These are phyloP conservation scores for Venturia pyrina DNA, from an alignment of 2,329 filamentous ascomycete genomes.

Conservation along the genomic window DNA sequence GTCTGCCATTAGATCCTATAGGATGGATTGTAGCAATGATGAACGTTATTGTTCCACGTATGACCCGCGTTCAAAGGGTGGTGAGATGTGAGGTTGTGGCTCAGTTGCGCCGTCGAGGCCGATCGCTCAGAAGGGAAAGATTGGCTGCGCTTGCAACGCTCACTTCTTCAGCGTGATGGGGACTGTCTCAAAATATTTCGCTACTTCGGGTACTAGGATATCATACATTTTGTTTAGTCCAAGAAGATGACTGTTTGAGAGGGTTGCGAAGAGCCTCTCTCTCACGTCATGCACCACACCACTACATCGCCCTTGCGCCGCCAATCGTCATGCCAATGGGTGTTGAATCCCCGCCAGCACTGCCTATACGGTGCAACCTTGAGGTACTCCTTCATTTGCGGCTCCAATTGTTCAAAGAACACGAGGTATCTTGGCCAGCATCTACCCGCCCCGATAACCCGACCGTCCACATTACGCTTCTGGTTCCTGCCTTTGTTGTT, in stretches of 20 bases:
- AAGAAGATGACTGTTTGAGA: neutral
- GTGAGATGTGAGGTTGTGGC: constrained; percentile 1
- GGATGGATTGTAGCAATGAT: neutral
- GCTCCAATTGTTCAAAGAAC: constrained; percentile 50
- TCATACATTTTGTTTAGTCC: neutral
- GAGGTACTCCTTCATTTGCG: constrained; percentile 34
- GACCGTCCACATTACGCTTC: constrained; percentile 8
- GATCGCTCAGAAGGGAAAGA: neutral
- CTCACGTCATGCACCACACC: constrained; percentile 39
- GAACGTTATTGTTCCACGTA: neutral
- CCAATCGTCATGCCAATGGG: constrained; percentile 52
- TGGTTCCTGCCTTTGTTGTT: constrained; percentile 11
- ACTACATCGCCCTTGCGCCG: constrained; percentile 52
- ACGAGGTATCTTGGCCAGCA: constrained; percentile 37
- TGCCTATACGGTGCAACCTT: constrained; percentile 41
- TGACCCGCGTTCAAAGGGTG: neutral
- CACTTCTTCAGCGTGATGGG: neutral
- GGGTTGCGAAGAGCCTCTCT: neutral
- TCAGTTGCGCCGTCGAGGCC: neutral
- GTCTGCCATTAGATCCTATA: neutral
- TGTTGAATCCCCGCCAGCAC: constrained; percentile 52
- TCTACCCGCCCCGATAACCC: constrained; percentile 15
- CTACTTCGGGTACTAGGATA: neutral
- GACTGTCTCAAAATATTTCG: neutral
- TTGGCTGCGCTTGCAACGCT: neutral